Evolutionary conservation across 2,329 filamentous ascomycete species (phyloP), one percentile per base, ranked within the genome.

Genomic region (Fusarium citri): DNA sequence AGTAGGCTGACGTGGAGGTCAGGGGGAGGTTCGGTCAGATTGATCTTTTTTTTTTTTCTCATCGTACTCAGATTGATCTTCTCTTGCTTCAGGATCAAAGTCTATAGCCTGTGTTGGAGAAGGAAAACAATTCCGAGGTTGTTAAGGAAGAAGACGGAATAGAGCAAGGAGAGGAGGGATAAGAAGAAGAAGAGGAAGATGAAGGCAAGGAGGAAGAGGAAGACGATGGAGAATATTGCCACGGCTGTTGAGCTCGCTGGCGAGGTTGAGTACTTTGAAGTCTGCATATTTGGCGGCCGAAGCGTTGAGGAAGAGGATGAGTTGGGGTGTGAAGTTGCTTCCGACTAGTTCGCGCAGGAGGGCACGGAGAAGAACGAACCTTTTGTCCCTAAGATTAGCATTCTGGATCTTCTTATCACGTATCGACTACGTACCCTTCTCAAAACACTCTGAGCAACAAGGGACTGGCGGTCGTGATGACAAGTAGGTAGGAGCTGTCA

Each of bases 161-260:
- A 37, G 9, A 37, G 31, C 31, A 37, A 6, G 16, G 31, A 37
- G 31, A 37, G 31, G 31, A 37, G 10, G 31, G 16, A 37, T 6
- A 37, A 11, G 18, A 37, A 37, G 34, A 37, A n/a, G 34, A 37
- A 37, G 9, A 37, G 5, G 34, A n/a, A 37, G 34, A 37, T 5
- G 18, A 11, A 37, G 34, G 18, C 16, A 6, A 37, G 2, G 3
- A 6, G 4, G 9, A n/a, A 37, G 18, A n/a, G 6, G 6, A n/a
- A n/a, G 47, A 0, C 50, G 45, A 9, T 23, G 48, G 2, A 64
- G 18, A 2, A 61, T 14, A 5, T 42, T 30, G 0, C 54, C 42
- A 1, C 63, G 26, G 6, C 50, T 50, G 2, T 56, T 68, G 2
- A 66, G 40, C 42, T 71, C 69, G 3, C 31, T 26, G 3, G 51